Conservation (phyloP, 805 yeast species). For the Saturnispora ahearnii region DNA sequence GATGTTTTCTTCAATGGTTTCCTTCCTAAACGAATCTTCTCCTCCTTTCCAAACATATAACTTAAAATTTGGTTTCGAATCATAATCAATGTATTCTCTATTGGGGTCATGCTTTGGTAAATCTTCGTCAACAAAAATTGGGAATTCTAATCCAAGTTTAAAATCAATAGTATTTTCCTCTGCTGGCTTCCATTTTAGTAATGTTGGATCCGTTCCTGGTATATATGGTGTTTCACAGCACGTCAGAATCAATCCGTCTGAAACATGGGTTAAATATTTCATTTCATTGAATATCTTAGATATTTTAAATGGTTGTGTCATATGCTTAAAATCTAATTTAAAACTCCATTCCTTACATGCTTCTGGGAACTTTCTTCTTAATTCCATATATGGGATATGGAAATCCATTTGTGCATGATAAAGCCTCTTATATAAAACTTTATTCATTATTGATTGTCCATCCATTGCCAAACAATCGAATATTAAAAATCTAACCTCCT, state of each 20-base stretch:
- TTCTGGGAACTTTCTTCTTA: constrained; percentile 63
- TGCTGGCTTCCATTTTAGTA: constrained; percentile 95
- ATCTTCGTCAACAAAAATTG: constrained; percentile 50
- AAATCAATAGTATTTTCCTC: constrained; percentile 93
- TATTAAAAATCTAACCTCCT: constrained; percentile 70
- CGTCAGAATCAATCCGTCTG: constrained; percentile 92
- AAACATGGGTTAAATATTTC: constrained; percentile 70
- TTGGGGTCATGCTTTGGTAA: constrained; percentile 58
- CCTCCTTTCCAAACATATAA: constrained; percentile 73
- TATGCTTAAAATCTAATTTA: constrained; percentile 75
- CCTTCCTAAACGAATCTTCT: constrained; percentile 25
- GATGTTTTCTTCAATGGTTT: constrained; percentile 30
- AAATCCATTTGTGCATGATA: constrained; percentile 80
- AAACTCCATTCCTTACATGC: constrained; percentile 74
- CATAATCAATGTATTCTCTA: constrained; percentile 72
- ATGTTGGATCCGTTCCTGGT: constrained; percentile 78
- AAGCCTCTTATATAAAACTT: constrained; percentile 70
- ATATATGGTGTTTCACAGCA: constrained; percentile 82
- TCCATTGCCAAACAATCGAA: constrained; percentile 88
- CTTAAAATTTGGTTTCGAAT: constrained; percentile 61
- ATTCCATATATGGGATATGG: constrained; percentile 69
- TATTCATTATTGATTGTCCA: constrained; percentile 57
- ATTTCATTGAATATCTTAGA: constrained; percentile 64
- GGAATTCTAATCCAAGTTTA: constrained; percentile 55
- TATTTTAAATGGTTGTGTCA: constrained; percentile 77